Base-by-base conservation (phyloP, 2,329 filamentous ascomycete species). In the Fusarium marasasianum region DNA sequence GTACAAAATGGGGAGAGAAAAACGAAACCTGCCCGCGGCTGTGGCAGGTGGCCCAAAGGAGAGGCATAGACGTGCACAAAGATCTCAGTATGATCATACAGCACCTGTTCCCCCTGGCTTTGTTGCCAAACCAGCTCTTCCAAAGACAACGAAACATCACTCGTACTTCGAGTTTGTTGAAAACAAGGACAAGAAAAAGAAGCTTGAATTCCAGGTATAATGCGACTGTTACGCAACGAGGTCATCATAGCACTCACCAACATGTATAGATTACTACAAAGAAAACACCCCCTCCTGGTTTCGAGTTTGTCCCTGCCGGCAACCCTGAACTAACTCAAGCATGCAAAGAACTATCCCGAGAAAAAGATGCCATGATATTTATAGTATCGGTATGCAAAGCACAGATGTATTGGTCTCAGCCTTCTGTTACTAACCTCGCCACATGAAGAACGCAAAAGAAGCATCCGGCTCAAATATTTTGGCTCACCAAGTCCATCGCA, bases 311-410 rank as follows among this genome's bases (percentile, higher is more conserved):
- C 48, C 89, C 90, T 38, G 87, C 88, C 57, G 90, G 90, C 56
- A 88, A 92, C 72, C 90, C 90, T 29, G 84, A 87, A 70, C 81
- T 92, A 77, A 91, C 90, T 10, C 84, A 83, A 63, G 82, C 85
- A 48, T 92, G 91, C 84, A 92, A 92, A 80, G 90, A 92, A 76
- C 80, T 91, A 26, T 92, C 90, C 4, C 86, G 91, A 72, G 88
- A 91, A 74, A 84, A 85, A 57, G 90, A 86, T 75, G 89, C 89
- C 50, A 89, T 91, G 87, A 88, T 92, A 22, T 92, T 91, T 75
- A 91, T 92, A 66, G 90, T 92, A 54, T 90, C 90, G 77, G 90
- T 91, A 85, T 75, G 88, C 72, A 55, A 51, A 35, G 41, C 41
- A 40, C 35, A 40, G 47, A 33, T 48, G 37, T 37, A 54, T 54